These are phyloP conservation scores for Cicer bijugum DNA, from an alignment of 306 rosid genomes.

Conservation along the genomic window DNA sequence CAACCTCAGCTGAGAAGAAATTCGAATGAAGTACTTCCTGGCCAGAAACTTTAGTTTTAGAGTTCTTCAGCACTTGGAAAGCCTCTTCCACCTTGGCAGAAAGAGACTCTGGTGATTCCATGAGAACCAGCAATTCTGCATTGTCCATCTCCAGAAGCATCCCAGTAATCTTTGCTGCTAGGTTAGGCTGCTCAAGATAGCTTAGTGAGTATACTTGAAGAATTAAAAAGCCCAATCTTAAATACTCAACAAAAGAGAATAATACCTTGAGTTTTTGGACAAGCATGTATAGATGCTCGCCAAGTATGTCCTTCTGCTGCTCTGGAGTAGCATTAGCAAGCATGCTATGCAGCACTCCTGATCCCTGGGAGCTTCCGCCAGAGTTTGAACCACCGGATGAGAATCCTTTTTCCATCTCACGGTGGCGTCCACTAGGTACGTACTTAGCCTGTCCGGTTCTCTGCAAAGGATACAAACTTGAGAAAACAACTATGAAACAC, in stretches of 20 bases:
- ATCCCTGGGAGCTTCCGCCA: constrained; percentile 58
- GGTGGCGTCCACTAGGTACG: constrained; percentile 56
- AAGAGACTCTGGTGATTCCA: constrained; percentile 83
- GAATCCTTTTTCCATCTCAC: constrained; percentile 58
- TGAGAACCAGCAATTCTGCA: constrained; percentile 72
- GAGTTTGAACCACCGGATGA: constrained; percentile 55
- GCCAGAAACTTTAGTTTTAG: constrained; percentile 64
- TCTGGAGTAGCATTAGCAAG: constrained; percentile 76
- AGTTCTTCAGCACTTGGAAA: constrained; percentile 73
- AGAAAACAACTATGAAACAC: constrained; percentile 39
- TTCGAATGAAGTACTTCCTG: constrained; percentile 63
- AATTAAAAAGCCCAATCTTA: constrained; percentile 27
- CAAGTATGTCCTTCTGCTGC: constrained; percentile 82
- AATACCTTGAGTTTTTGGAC: constrained; percentile 68
- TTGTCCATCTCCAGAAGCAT: constrained; percentile 97
- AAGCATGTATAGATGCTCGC: constrained; percentile 72
- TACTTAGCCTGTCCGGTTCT: constrained; percentile 61
- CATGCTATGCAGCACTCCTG: constrained; percentile 74
- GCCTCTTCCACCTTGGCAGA: constrained; percentile 82
- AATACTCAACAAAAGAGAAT: background rate
- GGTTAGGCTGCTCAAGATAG: constrained; percentile 64
- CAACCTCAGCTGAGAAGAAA: constrained; percentile 76
- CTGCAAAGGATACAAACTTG: constrained; percentile 46
- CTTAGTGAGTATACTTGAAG: background rate
- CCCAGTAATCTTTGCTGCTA: constrained; percentile 85